Evolutionary conservation across 257 asterid species (phyloP), one percentile per base, ranked within the genome.

Genomic region (Solanum megistacrolobum): DNA sequence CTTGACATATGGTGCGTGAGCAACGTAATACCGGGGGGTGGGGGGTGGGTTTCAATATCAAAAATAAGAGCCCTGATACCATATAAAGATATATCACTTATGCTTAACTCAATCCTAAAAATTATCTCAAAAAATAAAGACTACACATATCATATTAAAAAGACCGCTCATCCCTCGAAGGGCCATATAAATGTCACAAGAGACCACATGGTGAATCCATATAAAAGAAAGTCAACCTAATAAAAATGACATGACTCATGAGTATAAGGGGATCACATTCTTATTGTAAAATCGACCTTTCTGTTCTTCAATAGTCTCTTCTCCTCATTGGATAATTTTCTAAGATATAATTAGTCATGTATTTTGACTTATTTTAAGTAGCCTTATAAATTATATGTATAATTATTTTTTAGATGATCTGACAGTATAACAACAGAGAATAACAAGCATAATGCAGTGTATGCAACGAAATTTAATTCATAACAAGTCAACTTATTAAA

Each of bases 401-500:
- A 78, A 6, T 39, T 25, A 79, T 27, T 1, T 79, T 43, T 79
- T 39, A 78, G 25, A 41, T 14, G 10, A 78, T 7, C 0, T 13
- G 9, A 78, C 16, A 78, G 14, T 41, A 16, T 78, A 39, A 1
- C 5, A 2, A 48, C 3, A 9, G 14, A 25, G 14, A 83, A 58
- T 83, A n/a, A 21, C 74, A 52, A 10, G 13, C 4, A 2, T 34
- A 16, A 83, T 20, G 6, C 48, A 83, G 34, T 81, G 39, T 23
- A 18, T 2, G 41, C 68, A 29, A 18, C 1, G 16, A 0, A 4
- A 13, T 16, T 29, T 81, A 81, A 62, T 35, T 62, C 38, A 16
- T 3, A 66, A 18, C 23, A 88, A 52, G 76, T 89, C 89, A 91
- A 91, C 79, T 76, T 36, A 83, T 29, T 84, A 38, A 38, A 84